phyloP scores from a whole-genome alignment of 1,284 basidiomycete species.

The Omphalotus olearius region DNA sequence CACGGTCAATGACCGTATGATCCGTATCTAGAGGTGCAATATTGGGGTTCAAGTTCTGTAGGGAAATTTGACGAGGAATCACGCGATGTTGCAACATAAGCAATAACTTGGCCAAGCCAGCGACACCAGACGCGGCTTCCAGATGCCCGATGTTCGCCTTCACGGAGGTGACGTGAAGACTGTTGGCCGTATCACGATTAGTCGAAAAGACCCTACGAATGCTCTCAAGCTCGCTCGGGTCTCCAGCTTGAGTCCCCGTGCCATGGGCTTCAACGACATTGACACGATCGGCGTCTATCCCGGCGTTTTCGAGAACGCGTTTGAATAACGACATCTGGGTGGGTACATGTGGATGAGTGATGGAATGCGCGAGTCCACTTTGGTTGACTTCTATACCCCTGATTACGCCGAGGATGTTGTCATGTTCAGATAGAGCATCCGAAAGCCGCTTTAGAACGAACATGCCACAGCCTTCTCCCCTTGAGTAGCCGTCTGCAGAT shows the following conservation, averaged over 20 bases:
- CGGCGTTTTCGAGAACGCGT: constrained; percentile 41
- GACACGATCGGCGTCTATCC: constrained; percentile 42
- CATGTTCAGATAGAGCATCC: constrained; percentile 60
- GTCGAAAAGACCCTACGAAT: constrained; percentile 52
- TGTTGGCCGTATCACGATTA: constrained; percentile 37
- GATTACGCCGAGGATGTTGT: constrained; percentile 64
- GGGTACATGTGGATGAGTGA: constrained; percentile 64
- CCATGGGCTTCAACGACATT: constrained; percentile 70
- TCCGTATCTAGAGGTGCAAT: constrained; percentile 47
- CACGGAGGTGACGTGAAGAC: constrained; percentile 61
- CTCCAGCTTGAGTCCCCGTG: constrained; percentile 67
- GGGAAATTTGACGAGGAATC: constrained; percentile 59
- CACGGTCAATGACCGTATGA: constrained; percentile 44
- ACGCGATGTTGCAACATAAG: constrained; percentile 55
- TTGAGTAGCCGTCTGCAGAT: constrained; percentile 67
- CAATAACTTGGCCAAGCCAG: constrained; percentile 65
- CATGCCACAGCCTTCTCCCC: constrained; percentile 67
- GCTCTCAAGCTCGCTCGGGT: constrained; percentile 59
- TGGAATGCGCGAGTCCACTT: constrained; percentile 57
- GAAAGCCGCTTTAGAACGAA: constrained; percentile 69
- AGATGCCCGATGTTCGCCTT: constrained; percentile 73
- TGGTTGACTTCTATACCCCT: constrained; percentile 68
- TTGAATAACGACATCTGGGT: constrained; percentile 55
- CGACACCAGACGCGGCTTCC: constrained; percentile 71
- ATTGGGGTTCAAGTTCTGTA: constrained; percentile 51